These are phyloP conservation scores for Odonthalia washingtoniensis DNA, from an alignment of 31 red algal genomes.

Conservation along the genomic window DNA sequence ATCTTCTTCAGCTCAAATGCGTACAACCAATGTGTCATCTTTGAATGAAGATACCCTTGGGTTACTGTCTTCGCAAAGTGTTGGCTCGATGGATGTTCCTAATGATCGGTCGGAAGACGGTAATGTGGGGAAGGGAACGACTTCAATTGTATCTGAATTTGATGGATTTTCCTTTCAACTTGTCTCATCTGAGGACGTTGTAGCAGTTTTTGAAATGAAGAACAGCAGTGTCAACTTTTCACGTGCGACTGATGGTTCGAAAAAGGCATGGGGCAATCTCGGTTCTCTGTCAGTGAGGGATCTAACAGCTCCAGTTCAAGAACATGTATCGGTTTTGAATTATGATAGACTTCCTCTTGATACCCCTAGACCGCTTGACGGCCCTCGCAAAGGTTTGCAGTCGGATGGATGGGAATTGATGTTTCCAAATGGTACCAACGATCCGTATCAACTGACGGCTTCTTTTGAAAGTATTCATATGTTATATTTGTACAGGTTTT, in stretches of 20 bases:
- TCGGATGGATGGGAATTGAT: slow-evolving; percentile 60
- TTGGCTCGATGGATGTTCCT: too few relatives aligned
- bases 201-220: slow-evolving; percentile 73
- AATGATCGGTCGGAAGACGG: too few relatives aligned
- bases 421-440: slow-evolving; percentile 41
- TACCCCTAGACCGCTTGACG: too few relatives aligned
- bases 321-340: slow-evolving; percentile 41
- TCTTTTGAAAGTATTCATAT: slow-evolving; percentile 59
- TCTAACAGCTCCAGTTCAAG: slow-evolving; percentile 62
- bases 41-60: too few relatives aligned
- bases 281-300: slow-evolving; percentile 63
- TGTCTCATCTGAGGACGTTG: slow-evolving; percentile 67
- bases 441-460: slow-evolving; percentile 38
- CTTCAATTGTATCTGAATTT: slow-evolving; percentile 61
- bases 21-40: too few relatives aligned
- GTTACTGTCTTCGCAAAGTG: too few relatives aligned
- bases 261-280: slow-evolving; percentile 65
- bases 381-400: too few relatives aligned
- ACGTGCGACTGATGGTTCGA: slow-evolving; percentile 18
- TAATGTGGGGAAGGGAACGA: too few relatives aligned
- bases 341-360: slow-evolving; percentile 51
- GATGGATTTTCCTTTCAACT: slow-evolving; percentile 80
- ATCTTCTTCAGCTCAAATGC: too few relatives aligned
- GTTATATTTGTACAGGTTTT: slow-evolving; percentile 57
- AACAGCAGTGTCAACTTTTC: slow-evolving; percentile 55